Conservation (phyloP, 2,329 filamentous ascomycete species). For the Seiridium cupressi region DNA sequence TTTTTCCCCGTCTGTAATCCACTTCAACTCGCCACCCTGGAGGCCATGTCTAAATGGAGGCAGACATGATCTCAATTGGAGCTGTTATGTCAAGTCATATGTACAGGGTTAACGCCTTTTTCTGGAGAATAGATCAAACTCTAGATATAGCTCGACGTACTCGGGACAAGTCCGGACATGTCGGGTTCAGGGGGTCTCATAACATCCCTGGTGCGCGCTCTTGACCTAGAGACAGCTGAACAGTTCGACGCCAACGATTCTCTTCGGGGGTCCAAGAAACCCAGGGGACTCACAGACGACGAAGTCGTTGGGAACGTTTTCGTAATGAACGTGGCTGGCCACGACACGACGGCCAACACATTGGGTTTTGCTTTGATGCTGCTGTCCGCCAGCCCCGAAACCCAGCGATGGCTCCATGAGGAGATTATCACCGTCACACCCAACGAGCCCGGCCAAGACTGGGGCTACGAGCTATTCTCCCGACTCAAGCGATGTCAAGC, state of each 20-base stretch:
- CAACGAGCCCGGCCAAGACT: background rate
- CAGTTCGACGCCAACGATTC: no score
- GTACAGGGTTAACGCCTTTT: no score
- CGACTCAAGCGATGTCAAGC: slow-evolving; percentile 19
- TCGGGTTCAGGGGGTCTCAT: no score
- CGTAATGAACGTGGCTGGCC: slow-evolving; percentile 25
- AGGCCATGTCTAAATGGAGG: no score
- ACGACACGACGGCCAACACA: slow-evolving; percentile 24
- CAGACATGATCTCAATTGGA: no score
- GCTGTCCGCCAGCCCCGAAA: slow-evolving; percentile 16
- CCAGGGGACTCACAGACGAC: slow-evolving; percentile 8
- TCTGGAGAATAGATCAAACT: no score
- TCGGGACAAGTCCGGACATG: no score
- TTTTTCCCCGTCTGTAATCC: no score
- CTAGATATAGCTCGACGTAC: no score
- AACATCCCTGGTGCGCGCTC: background rate
- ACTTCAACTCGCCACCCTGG: no score
- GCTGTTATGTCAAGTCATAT: no score
- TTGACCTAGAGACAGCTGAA: slow-evolving; percentile 13
- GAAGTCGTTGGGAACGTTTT: slow-evolving; percentile 22
- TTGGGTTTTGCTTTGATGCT: slow-evolving; percentile 17
- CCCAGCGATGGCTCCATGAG: slow-evolving; percentile 14
- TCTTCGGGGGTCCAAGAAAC: background rate
- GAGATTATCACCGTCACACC: slow-evolving; percentile 10
- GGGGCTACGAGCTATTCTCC: slow-evolving; percentile 19